These are phyloP conservation scores for Botrytis fabae DNA, from an alignment of 2,329 filamentous ascomycete species.

Conservation along the genomic window DNA sequence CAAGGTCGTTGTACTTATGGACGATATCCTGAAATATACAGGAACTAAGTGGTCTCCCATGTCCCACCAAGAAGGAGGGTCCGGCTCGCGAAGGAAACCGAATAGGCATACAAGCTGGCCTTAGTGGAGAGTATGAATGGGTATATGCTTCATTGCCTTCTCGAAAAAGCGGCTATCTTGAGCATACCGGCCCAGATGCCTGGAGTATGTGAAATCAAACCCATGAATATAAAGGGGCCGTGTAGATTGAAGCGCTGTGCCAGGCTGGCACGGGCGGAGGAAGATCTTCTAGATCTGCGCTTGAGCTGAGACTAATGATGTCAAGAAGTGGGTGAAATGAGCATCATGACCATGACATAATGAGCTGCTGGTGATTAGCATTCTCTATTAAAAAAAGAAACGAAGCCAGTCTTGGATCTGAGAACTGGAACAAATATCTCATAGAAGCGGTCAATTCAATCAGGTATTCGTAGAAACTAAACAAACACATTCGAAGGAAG, in stretches of 20 bases:
- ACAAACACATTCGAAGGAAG: background rate
- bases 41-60: background rate
- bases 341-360: background rate
- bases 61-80: background rate
- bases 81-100: background rate
- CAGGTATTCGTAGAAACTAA: background rate
- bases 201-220: background rate
- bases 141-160: background rate
- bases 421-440: background rate
- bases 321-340: constrained; percentile 3
- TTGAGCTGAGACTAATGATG: background rate
- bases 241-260: background rate
- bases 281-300: background rate
- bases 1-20: background rate
- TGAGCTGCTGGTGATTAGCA: background rate
- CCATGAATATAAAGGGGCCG: background rate
- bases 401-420: background rate
- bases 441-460: background rate
- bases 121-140: background rate
- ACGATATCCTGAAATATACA: background rate
- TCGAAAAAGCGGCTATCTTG: background rate
- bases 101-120: background rate
- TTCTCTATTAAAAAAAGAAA: background rate
- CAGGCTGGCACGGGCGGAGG: background rate
- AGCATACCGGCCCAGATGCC: background rate